Base-by-base conservation (phyloP, 495 filamentous ascomycete genomes). In the Chaetomium cochliodes region DNA sequence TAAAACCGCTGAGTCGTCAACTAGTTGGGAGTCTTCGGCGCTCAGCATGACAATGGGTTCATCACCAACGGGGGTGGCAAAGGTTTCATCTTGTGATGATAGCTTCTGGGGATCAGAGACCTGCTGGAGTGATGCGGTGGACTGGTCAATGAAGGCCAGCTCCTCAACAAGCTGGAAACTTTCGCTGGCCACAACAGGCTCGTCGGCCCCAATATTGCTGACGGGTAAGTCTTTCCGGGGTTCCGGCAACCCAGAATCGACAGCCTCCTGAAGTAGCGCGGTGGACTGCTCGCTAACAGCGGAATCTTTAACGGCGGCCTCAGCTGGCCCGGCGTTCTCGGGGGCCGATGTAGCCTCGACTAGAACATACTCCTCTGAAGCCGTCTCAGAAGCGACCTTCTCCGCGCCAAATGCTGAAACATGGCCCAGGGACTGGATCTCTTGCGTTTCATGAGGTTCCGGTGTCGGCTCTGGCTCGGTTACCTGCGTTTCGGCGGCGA, bases 301-400 rank as follows among this genome's bases (percentile, higher is more conserved):
- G 5, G 47, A 20, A 13, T 69, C 67, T 9, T 72, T 67, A 26
- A 60, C 64, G 0, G 53, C 50, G 18, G 59, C 12, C 39, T 65
- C 65, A 15, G 44, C 9, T 41, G 53, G 54, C 55, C 65, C 63
- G 50, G 13, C 44, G 33, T 58, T 60, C 54, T 60, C 15, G 23
- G 67, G 47, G n/a, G 54, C 28, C 8, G 65, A 64, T 1, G 58
- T 57, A 3, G 67, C 54, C 3, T 71, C 66, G 23, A 73, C 65
- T 39, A 72, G n/a, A 26, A 72, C 67, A 58, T 58, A 69, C 20
- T 72, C 70, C 18, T 72, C 67, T 15, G 64, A 67, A 15, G 61
- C 12, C 1, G 67, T 44, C 33, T 72, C 70, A 5, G 44, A 51
- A 13, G 18, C 37, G 6, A 30, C 33, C 26, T 56, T 51, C 5